phyloP scores from a whole-genome alignment of 441 rosid genomes.

The Adansonia rubrostipa region DNA sequence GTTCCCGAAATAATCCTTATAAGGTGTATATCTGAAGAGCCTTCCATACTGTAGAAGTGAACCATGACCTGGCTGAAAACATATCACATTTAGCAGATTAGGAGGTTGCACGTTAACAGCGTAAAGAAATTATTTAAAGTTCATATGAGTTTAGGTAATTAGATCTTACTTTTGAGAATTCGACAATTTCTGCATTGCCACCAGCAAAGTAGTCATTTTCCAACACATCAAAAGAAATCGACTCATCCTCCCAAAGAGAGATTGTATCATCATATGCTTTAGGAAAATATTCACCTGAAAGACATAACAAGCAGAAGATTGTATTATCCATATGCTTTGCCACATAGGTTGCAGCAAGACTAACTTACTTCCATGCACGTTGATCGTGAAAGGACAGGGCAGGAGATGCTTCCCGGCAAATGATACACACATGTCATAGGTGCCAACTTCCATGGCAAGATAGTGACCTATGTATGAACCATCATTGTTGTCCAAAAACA shows the following conservation, averaged over 20 bases:
- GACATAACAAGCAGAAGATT: slow-evolving; percentile 31
- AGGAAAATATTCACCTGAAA: slow-evolving; percentile 80
- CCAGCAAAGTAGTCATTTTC: slow-evolving; percentile 79
- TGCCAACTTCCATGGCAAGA: slow-evolving; percentile 65
- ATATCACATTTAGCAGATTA: neutral
- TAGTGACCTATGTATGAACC: slow-evolving; percentile 73
- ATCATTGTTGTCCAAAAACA: slow-evolving; percentile 59
- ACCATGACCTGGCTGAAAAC: slow-evolving; percentile 75
- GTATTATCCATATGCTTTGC: slow-evolving; percentile 51
- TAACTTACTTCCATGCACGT: slow-evolving; percentile 71
- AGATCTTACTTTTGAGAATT: slow-evolving; percentile 62
- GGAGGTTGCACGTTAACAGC: neutral
- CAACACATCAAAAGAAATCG: slow-evolving; percentile 66
- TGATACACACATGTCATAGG: slow-evolving; percentile 63
- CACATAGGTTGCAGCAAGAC: slow-evolving; percentile 15
- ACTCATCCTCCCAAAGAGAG: slow-evolving; percentile 84
- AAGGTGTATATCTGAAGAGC: slow-evolving; percentile 79
- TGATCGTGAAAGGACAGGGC: slow-evolving; percentile 60
- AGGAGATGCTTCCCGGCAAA: slow-evolving; percentile 48
- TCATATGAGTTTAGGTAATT: neutral
- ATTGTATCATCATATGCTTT: slow-evolving; percentile 67
- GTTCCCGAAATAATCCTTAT: slow-evolving; percentile 64
- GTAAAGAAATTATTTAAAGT: neutral
- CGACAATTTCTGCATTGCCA: slow-evolving; percentile 53
- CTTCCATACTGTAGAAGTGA: slow-evolving; percentile 70